Evolutionary conservation across 1,139 yeast species (phyloP), one percentile per base, ranked within the genome.

Genomic region (Torulaspora globosa): DNA sequence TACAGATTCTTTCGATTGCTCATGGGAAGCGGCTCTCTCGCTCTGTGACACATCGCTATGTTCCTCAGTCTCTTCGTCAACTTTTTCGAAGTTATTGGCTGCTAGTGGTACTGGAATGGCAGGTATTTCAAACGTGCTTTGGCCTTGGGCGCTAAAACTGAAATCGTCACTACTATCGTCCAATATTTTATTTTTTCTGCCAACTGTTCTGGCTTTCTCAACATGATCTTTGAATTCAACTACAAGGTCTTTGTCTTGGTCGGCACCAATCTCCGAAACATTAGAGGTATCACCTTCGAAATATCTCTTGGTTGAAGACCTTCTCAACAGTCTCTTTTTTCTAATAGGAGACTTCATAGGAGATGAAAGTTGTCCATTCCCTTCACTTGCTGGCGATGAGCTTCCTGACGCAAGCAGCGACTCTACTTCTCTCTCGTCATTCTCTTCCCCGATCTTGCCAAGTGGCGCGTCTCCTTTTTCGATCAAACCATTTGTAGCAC

Each of bases 101-200:
- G 36, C 37, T 9, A 29, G 5, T 8, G 18, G 30, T 7, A 43
- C 23, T 3, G 49, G 34, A 11, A 42, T 23, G 15, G 44, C 42
- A 11, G 65, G 66, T 26, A 63, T 58, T n/a, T 59, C 55, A 44
- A 63, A 63, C 1, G 55, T 50, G 36, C 60, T 59, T 39, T 58
- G 54, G 1, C 66, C 66, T 21, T 58, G 56, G 7, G 54, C 53
- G 44, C 60, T 59, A 32, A 62, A 63, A 30, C 64, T 57, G 35
- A 62, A 54, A 6, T 59, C 63, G 44, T 62, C 67, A 23, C 53
- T 52, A 39, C 64, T 62, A 38, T 63, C 65, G 39, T 63, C 67
- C 18, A 63, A 37, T 10, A 63, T 49, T 35, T 47, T 52, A 44
- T 59, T 58, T 15, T 51, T 54, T 46, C 58, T 52, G 6, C 53